Base-by-base conservation (phyloP, 2,329 filamentous ascomycete species). In the Epichloe amarillans region DNA sequence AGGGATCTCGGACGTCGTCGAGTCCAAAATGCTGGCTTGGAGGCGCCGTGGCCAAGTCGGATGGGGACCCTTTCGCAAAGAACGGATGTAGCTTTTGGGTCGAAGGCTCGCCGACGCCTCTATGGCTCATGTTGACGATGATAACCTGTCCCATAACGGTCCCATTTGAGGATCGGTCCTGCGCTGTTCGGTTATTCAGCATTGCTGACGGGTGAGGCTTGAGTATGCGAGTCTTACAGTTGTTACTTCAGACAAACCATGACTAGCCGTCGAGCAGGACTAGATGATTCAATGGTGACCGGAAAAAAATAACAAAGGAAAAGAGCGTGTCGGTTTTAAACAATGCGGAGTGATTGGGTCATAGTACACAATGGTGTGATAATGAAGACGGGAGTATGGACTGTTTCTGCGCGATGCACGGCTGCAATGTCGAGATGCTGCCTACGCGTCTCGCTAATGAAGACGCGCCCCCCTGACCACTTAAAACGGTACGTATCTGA, bases 71-170 rank as follows among this genome's bases (percentile, higher is more conserved):
- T 51, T 64, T 66, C 39, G 65, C 59, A 58, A 80, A 80, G 64
- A 80, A 79, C 17, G 77, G 77, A 56, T 80, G 77, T 38, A 80
- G 59, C 55, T 75, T 77, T 58, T 70, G 72, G 23, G 60, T 57
- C 39, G 60, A 54, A 10, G 62, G 59, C 50, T 67, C 67, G 53
- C 58, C 61, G 49, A 64, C 55, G 51, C 61, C 65, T 59, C 67
- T 64, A 50, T 67, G 67, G 55, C 65, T 64, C 75, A 77, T 79
- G 46, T 61, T 67, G 57, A 66, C 64, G 50, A 71, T 61, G 52
- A 68, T 57, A 42, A 69, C 59, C 41, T 69, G 63, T 63, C 68
- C 69, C 72, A 75, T 76, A 69, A 59, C 42, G 69, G 63, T 63
- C 68, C 69, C 72, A 75, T 76, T 45, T 46, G 42, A 39, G 15